phyloP scores from a whole-genome alignment of 225 moss, liverwort and hornwort genomes.

The Sphagnum tenellum region DNA sequence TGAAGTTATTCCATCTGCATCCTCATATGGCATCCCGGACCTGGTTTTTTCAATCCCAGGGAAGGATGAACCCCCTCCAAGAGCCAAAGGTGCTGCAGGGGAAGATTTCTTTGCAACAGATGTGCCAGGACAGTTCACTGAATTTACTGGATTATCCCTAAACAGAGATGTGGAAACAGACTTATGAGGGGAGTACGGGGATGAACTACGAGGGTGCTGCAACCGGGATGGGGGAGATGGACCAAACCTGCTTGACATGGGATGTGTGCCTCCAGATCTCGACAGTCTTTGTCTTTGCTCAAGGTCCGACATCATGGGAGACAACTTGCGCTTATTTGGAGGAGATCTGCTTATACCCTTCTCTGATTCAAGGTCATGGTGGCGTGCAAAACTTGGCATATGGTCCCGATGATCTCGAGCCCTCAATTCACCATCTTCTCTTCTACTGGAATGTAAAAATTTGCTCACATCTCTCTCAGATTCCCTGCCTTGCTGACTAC shows the following conservation, averaged over 20 bases:
- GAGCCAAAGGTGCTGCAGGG: constrained; percentile 14
- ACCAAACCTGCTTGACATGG: constrained; percentile 47
- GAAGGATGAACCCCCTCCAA: constrained; percentile 24
- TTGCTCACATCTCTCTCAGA: constrained; percentile 37
- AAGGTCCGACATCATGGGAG: constrained; percentile 90
- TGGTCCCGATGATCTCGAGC: not conserved
- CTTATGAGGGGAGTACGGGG: constrained; percentile 22
- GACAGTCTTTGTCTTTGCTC: constrained; percentile 53
- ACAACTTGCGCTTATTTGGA: constrained; percentile 79
- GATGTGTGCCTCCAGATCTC: constrained; percentile 18
- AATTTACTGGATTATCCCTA: no score
- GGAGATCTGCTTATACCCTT: constrained; percentile 43
- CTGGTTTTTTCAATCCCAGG: constrained; percentile 16
- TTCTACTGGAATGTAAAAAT: constrained; percentile 21
- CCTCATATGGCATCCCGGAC: constrained; percentile 4
- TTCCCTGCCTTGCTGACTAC: constrained; percentile 14
- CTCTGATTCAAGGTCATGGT: constrained; percentile 14
- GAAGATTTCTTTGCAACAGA: constrained; percentile 11
- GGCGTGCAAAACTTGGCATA: constrained; percentile 12
- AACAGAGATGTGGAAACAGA: constrained; percentile 7
- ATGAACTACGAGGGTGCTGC: constrained; percentile 12
- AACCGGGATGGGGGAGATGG: constrained; percentile 23
- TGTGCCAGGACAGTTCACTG: constrained; percentile 1
- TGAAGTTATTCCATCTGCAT: constrained; percentile 4
- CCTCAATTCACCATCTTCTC: constrained; percentile 20